Conservation (phyloP, 2,329 filamentous ascomycete species). For the Coniochaeta sp. region DNA sequence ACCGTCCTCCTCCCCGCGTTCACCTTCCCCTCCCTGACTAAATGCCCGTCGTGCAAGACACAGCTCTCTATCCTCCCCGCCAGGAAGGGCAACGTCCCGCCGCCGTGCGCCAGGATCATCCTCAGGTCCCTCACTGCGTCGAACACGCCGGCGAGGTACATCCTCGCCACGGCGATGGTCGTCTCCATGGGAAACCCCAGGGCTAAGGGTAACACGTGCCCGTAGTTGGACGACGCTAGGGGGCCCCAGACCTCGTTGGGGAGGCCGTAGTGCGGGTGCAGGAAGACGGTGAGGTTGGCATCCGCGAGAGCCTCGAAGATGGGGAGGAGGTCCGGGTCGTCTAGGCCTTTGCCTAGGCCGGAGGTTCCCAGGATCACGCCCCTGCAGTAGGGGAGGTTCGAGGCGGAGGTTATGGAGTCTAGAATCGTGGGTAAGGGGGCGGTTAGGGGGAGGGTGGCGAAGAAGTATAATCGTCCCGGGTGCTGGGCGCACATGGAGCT, state of each 20-base stretch:
- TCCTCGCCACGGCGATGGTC: slow-evolving; percentile 79
- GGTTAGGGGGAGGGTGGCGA: slow-evolving; percentile 73
- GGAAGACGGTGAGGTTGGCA: slow-evolving; percentile 62
- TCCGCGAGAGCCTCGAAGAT: slow-evolving; percentile 65
- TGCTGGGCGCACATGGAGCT: slow-evolving; percentile 61
- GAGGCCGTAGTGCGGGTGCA: slow-evolving; percentile 90
- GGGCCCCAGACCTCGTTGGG: slow-evolving; percentile 75
- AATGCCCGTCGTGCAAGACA: slow-evolving; percentile 71
- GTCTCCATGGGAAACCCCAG: slow-evolving; percentile 90
- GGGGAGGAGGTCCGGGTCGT: slow-evolving; percentile 66
- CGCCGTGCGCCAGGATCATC: slow-evolving; percentile 79
- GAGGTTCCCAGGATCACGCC: slow-evolving; percentile 84
- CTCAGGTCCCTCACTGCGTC: slow-evolving; percentile 63
- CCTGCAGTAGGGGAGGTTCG: slow-evolving; percentile 58
- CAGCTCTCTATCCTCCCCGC: slow-evolving; percentile 86
- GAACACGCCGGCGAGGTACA: slow-evolving; percentile 83
- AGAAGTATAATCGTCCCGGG: slow-evolving; percentile 69
- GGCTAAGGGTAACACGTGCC: slow-evolving; percentile 79
- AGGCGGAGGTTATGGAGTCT: slow-evolving; percentile 57
- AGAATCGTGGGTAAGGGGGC: slow-evolving; percentile 56
- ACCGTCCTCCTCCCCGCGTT: slow-evolving; percentile 36
- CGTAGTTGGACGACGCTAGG: slow-evolving; percentile 60
- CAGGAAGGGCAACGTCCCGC: slow-evolving; percentile 81
- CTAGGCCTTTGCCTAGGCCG: slow-evolving; percentile 71
- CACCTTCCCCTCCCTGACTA: slow-evolving; percentile 56